A percentile compares a stretch with the other conserved stretches of the same genome.
These are phyloP conservation scores for Lipomyces yamadae DNA, from an alignment of 805 yeast species.

Conservation along the genomic window DNA sequence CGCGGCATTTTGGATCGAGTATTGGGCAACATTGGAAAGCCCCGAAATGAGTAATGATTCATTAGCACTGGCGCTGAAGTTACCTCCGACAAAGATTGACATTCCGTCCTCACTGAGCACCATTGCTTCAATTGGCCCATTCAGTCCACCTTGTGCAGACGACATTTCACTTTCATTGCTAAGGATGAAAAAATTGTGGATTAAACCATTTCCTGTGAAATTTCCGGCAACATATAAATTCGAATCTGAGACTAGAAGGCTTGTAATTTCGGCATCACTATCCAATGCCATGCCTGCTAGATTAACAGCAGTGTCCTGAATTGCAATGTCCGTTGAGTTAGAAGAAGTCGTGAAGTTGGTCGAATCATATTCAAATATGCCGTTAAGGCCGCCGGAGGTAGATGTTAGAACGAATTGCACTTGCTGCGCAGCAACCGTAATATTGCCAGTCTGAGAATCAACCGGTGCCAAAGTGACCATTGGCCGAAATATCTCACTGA, in stretches of 20 bases:
- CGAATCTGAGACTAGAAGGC: slow-evolving; percentile 45
- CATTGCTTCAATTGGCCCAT: slow-evolving; percentile 49
- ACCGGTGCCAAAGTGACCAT: slow-evolving; percentile 53
- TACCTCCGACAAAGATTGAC: slow-evolving; percentile 53
- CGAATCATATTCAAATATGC: slow-evolving; percentile 80
- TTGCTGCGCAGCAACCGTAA: slow-evolving; percentile 37
- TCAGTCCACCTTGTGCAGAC: slow-evolving; percentile 48
- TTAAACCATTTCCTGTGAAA: slow-evolving; percentile 49
- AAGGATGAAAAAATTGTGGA: slow-evolving; percentile 47
- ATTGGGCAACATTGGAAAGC: slow-evolving; percentile 27
- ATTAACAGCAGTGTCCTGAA: slow-evolving; percentile 57
- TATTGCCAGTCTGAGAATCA: slow-evolving; percentile 38
- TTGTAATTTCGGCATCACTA: slow-evolving; percentile 50
- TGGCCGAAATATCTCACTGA: slow-evolving; percentile 46
- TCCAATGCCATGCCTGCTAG: slow-evolving; percentile 48
- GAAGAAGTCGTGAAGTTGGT: slow-evolving; percentile 60
- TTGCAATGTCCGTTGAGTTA: slow-evolving; percentile 42
- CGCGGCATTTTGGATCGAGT: slow-evolving; percentile 18
- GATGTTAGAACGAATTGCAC: slow-evolving; percentile 42
- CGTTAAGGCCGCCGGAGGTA: slow-evolving; percentile 55
- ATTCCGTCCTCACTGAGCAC: slow-evolving; percentile 44
- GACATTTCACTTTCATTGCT: slow-evolving; percentile 37
- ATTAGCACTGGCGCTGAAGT: slow-evolving; percentile 49
- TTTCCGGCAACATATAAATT: slow-evolving; percentile 57
- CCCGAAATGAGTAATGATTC: slow-evolving; percentile 24